Percentiles rank a stretch among this genome's conserved stretches.
phyloP scores from a whole-genome alignment of 371 early-diverging fungal genomes.

The Amoeboaphelidium occidentale region DNA sequence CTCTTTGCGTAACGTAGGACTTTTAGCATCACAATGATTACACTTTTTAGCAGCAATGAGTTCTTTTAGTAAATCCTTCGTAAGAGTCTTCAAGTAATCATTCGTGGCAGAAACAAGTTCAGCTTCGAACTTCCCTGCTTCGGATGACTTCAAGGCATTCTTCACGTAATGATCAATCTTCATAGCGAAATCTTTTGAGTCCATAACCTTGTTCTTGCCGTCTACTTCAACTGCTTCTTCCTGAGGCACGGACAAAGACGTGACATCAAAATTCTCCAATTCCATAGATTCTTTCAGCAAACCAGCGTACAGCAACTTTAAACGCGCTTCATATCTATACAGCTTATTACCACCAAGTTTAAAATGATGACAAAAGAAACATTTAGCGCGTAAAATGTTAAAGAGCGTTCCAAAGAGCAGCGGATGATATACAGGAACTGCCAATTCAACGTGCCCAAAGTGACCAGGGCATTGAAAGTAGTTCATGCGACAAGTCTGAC shows the following conservation, averaged over 20 bases:
- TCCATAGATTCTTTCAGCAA: slow-evolving; percentile 54
- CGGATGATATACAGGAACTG: slow-evolving; percentile 86
- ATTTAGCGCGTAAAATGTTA: slow-evolving; percentile 58
- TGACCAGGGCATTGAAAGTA: slow-evolving; percentile 86
- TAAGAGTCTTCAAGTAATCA: slow-evolving; percentile 14
- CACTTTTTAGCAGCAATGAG: slow-evolving; percentile 25
- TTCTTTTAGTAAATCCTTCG: slow-evolving; percentile 16
- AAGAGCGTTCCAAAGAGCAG: slow-evolving; percentile 70
- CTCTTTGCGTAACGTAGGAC: slow-evolving; percentile 57
- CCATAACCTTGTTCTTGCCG: background rate
- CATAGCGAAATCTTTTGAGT: background rate
- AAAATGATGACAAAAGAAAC: slow-evolving; percentile 75
- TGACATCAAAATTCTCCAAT: slow-evolving; percentile 27
- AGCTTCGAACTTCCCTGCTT: background rate
- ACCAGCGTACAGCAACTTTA: slow-evolving; percentile 18
- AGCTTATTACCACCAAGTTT: slow-evolving; percentile 29
- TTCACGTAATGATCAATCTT: slow-evolving; percentile 24
- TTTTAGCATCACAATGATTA: slow-evolving; percentile 52
- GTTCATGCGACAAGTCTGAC: slow-evolving; percentile 64
- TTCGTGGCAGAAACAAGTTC: slow-evolving; percentile 7
- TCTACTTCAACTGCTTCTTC: background rate
- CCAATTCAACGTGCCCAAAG: slow-evolving; percentile 97
- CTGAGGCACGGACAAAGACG: background rate
- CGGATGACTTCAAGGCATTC: slow-evolving; percentile 8
- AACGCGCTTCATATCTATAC: slow-evolving; percentile 7